Base-by-base conservation (phyloP, 495 filamentous ascomycete genomes). In the Eremomyces bilateralis region DNA sequence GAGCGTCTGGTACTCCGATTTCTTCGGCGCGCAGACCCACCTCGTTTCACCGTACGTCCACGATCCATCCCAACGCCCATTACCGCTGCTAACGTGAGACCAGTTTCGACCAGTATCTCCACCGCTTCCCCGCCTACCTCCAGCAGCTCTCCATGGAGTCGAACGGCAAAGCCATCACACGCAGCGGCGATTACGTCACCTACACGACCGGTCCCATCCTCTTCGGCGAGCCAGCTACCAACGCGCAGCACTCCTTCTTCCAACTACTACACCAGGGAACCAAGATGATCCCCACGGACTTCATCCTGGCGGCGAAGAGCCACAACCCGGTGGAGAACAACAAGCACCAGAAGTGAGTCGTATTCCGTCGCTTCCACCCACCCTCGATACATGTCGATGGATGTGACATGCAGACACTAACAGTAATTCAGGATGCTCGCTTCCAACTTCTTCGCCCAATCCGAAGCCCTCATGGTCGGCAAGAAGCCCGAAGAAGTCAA, bases 71-170 rank as follows among this genome's bases (percentile, higher is more conserved):
- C n/a, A n/a, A n/a, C n/a, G n/a, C n/a, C n/a, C n/a, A n/a, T n/a
- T n/a, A n/a, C n/a, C n/a, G n/a, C n/a, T n/a, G n/a, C n/a, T n/a
- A n/a, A n/a, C n/a, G n/a, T n/a, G n/a, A n/a, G 8, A 12, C 1
- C 40, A 75, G 70, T 44, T 97, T 95, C 59, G 88, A 97, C 60
- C 88, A 97, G 60, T 97, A 97, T 61, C 72, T 97, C 47, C 80
- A 91, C 67, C 80, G 88, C 36, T 95, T 97, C 77, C 83, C 88
- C 12, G 88, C 88, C 41, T 97, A 97, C 61, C 78, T 97, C 20
- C 88, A 97, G 60, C 88, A 97, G 58, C 67, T 97, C 31, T 95
- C 83, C 42, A 97, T 97, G 88, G 88, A 97, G 63, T 95, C 90
- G 47, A 97, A 97, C 58, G 88, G 88, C 47, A 97, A 97, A 67